Base-by-base conservation (phyloP, 2,329 filamentous ascomycete genomes). In the Calonectria leucothoes region DNA sequence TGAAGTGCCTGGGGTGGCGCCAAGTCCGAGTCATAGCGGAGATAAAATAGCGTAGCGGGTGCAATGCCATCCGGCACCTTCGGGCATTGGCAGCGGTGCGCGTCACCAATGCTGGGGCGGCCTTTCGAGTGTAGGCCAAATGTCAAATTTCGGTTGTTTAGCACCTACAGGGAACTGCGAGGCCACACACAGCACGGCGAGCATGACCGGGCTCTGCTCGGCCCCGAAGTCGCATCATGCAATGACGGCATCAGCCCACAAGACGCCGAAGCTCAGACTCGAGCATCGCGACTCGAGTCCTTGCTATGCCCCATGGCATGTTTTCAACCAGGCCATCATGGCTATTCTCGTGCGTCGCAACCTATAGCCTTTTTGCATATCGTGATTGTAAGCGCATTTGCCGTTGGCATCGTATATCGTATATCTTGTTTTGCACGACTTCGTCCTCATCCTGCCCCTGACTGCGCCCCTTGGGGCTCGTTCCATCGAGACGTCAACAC, bases 401-500 rank as follows among this genome's bases (percentile, higher is more conserved):
- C 39, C n/a, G 51, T 66, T 35, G 63, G n/a, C n/a, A 35, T 66
- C 39, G 45, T 66, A 49, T 66, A 35, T 61, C 52, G 35, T 59
- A 48, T 67, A 27, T 49, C 29, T 64, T n/a, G n/a, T n/a, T 45
- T 27, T 31, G 61, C 52, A 27, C 37, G 39, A 25, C 42, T 57
- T 55, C 39, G 73, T 68, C 17, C 35, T 65, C 37, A 31, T 42
- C 66, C 64, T 48, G 27, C 63, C 71, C 68, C 59, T 64, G 67
- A 78, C 71, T 52, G 76, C 69, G 71, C 76, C 74, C 75, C 49
- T 51, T 66, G 72, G 57, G 70, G 68, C 69, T 80, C 78, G 77
- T 75, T 68, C 73, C 78, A 80, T 75, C 17, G 69, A 73, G 75
- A 72, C 78, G 78, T 80, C 78, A 80, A 71, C 74, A 78, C 77